A percentile compares a stretch with the other conserved stretches of the same genome.
These are phyloP conservation scores for Aphanocladium album DNA, from an alignment of 2,329 filamentous ascomycete genomes.

Conservation along the genomic window DNA sequence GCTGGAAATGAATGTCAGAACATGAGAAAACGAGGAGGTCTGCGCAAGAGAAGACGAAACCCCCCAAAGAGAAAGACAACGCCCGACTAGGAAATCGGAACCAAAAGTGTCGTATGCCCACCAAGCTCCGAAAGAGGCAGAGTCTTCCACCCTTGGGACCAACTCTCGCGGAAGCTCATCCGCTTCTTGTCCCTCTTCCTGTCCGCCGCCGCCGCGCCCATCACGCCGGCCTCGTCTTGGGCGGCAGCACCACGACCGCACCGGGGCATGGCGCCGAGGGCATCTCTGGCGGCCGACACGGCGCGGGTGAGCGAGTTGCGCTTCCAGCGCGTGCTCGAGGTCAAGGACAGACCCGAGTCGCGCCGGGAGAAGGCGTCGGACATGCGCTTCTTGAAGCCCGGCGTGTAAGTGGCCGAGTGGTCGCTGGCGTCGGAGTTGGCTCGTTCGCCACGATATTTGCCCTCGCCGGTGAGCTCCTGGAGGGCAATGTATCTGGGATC, in stretches of 20 bases:
- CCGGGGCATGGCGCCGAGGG: not conserved
- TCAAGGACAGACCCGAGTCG: not conserved
- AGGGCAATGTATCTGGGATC: conserved; percentile 9
- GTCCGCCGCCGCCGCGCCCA: not conserved
- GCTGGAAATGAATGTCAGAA: too few relatives aligned
- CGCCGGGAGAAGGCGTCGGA: not conserved
- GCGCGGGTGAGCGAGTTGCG: conserved; percentile 4
- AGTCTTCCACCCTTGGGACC: not conserved
- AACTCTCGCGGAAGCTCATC: not conserved
- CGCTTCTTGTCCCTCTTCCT: not conserved
- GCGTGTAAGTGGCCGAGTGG: not conserved
- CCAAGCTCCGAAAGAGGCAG: not conserved
- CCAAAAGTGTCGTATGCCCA: not conserved
- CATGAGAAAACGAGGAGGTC: too few relatives aligned
- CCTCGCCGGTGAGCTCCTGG: conserved; percentile 3
- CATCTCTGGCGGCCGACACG: not conserved
- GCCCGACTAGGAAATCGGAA: not conserved
- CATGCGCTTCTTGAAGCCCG: conserved; percentile 8
- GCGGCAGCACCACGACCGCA: too few relatives aligned
- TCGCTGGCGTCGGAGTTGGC: not conserved
- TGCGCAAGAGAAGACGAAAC: too few relatives aligned
- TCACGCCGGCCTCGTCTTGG: too few relatives aligned
- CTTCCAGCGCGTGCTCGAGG: not conserved
- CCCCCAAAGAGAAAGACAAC: too few relatives aligned
- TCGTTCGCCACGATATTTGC: not conserved